These are phyloP conservation scores for Claviceps cyperi DNA, from an alignment of 2,329 filamentous ascomycete species.

Conservation along the genomic window DNA sequence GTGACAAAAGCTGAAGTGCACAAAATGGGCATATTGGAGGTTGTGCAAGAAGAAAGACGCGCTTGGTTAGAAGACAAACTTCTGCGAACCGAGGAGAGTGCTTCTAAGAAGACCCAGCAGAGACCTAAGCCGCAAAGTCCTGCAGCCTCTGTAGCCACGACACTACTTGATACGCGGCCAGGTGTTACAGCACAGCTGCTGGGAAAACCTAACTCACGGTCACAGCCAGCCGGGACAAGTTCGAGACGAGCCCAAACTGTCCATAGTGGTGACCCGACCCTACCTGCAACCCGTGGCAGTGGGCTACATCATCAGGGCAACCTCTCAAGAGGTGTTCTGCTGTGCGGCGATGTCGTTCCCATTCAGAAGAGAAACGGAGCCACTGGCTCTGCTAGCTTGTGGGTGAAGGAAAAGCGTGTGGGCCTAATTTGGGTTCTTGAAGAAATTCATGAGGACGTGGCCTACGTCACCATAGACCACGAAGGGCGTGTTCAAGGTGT, in stretches of 20 bases:
- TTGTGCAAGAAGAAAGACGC: constrained; percentile 78
- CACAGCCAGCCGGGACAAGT: constrained; percentile 37
- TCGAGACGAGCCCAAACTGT: constrained; percentile 49
- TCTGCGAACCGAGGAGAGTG: constrained; percentile 31
- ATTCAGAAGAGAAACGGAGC: constrained; percentile 92
- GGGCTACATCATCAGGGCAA: constrained; percentile 49
- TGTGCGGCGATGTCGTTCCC: constrained; percentile 95
- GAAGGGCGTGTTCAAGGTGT: constrained; percentile 58
- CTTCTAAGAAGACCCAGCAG: constrained; percentile 16
- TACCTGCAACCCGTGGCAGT: constrained; percentile 37
- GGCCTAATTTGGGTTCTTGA: constrained; percentile 96
- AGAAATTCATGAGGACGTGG: constrained; percentile 91
- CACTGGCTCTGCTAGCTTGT: constrained; percentile 83
- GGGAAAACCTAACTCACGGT: constrained; percentile 59
- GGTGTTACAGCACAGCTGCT: constrained; percentile 75
- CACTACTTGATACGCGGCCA: constrained; percentile 50
- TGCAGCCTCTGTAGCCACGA: constrained; percentile 28
- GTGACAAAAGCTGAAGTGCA: constrained; percentile 91
- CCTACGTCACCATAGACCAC: constrained; percentile 60
- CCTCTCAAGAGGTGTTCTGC: constrained; percentile 73
- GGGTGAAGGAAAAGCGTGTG: constrained; percentile 94
- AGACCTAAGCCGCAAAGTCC: constrained; percentile 22
- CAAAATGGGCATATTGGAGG: constrained; percentile 87
- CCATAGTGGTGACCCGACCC: constrained; percentile 39
- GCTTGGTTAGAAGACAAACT: constrained; percentile 84